phyloP scores from a whole-genome alignment of 768 basidiomycete species.

The Lactifluus rugatus region DNA sequence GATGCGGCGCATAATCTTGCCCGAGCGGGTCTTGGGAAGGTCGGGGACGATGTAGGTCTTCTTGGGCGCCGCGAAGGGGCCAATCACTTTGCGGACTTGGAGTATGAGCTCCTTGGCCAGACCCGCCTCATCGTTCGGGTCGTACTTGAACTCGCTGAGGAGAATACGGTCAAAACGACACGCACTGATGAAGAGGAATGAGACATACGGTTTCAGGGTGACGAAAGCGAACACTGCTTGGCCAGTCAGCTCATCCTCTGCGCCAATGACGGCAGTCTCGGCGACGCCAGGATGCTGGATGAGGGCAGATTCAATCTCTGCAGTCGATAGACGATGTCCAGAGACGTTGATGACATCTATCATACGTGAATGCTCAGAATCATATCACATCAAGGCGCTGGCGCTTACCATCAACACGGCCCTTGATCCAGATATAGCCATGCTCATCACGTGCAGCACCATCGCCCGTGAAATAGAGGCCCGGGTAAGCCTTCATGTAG shows the following conservation, averaged over 20 bases:
- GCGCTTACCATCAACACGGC: constrained; percentile 78
- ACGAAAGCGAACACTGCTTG: constrained; percentile 95
- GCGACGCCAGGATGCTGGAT: constrained; percentile 93
- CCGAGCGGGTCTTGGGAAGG: constrained; percentile 89
- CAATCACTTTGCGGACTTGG: constrained; percentile 96
- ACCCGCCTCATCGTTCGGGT: constrained; percentile 54
- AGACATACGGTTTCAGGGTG: constrained; percentile 83
- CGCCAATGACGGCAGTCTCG: constrained; percentile 90
- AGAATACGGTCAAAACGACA: neutral
- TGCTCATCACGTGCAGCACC: constrained; percentile 90
- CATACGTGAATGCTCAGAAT: neutral
- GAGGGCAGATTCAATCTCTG: constrained; percentile 95
- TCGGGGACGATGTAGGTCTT: constrained; percentile 76
- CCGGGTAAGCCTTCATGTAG: constrained; percentile 82
- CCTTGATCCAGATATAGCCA: constrained; percentile 99
- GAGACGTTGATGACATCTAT: constrained; percentile 96
- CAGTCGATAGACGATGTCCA: constrained; percentile 92
- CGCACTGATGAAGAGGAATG: neutral
- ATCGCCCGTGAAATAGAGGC: constrained; percentile 94
- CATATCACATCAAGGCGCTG: neutral
- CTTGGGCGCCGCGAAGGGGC: constrained; percentile 96
- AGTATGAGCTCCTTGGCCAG: constrained; percentile 83
- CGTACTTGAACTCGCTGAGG: constrained; percentile 67
- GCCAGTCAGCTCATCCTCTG: constrained; percentile 79
- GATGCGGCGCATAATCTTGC: constrained; percentile 96